Percentiles rank a stretch among this genome's conserved stretches.
Conservation (phyloP, 805 yeast species). For the Lipomyces sp. region DNA sequence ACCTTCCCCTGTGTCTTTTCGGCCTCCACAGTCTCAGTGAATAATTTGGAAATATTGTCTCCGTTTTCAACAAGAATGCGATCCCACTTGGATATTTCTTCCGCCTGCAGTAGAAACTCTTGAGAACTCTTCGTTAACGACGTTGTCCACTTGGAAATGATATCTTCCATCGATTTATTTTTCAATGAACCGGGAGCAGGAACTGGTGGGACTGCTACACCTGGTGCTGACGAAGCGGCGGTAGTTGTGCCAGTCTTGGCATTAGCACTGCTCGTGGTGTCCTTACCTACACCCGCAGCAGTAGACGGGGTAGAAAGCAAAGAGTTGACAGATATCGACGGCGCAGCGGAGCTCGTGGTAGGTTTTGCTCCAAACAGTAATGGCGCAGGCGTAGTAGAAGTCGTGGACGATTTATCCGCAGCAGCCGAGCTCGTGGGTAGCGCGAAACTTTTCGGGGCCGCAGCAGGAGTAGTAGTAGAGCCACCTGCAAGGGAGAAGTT, state of each 20-base stretch:
- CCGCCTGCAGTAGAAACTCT: slow-evolving; percentile 71
- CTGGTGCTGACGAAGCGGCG: slow-evolving; percentile 4
- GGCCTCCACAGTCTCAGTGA: slow-evolving; percentile 73
- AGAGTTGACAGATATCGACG: slow-evolving; percentile 6
- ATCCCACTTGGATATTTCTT: slow-evolving; percentile 82
- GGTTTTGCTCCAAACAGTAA: slow-evolving; percentile 13
- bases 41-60: slow-evolving; percentile 73
- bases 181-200: slow-evolving; percentile 53
- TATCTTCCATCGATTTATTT: slow-evolving; percentile 88
- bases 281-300: slow-evolving; percentile 31
- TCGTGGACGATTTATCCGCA: not conserved
- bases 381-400: slow-evolving; percentile 12
- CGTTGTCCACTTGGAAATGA: slow-evolving; percentile 88
- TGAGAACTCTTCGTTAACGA: slow-evolving; percentile 71
- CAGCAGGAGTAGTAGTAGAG: slow-evolving; percentile 13
- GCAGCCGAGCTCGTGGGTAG: slow-evolving; percentile 6
- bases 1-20: slow-evolving; percentile 81
- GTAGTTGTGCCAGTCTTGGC: slow-evolving; percentile 10
- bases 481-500: slow-evolving; percentile 2
- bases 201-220: slow-evolving; percentile 7
- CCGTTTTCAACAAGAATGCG: slow-evolving; percentile 77
- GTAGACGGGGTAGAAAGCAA: slow-evolving; percentile 28
- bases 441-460: slow-evolving; percentile 2
- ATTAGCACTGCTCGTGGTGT: slow-evolving; percentile 21
- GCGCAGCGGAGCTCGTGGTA: slow-evolving; percentile 19